phyloP scores from a whole-genome alignment of 768 basidiomycete species.

The Lactifluus rugatus region DNA sequence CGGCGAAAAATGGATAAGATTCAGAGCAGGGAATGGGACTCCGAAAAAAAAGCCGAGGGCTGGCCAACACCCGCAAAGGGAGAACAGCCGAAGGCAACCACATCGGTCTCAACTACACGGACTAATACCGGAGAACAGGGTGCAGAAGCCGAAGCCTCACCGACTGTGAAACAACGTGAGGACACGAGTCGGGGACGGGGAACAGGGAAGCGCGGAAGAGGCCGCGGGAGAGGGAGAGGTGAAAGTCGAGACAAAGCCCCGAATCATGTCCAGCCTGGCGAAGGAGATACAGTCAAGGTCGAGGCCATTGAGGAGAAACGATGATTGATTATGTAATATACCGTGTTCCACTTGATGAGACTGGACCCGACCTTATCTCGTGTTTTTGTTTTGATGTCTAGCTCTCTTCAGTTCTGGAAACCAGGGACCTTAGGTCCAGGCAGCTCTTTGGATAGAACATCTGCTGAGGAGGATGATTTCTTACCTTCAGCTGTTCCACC shows the following conservation, averaged over 20 bases:
- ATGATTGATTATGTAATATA: constrained; percentile 14
- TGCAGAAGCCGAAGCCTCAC: neutral
- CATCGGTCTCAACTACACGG: constrained; percentile 5
- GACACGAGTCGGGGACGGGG: constrained; percentile 3
- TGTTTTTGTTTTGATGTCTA: constrained; percentile 31
- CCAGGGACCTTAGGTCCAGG: constrained; percentile 80
- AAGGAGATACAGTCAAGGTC: neutral
- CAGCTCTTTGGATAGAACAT: constrained; percentile 75
- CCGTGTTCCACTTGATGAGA: too few relatives aligned
- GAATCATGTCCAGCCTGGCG: neutral
- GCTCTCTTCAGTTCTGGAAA: constrained; percentile 73
- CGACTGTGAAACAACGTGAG: neutral
- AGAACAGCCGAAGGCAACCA: neutral
- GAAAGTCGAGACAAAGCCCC: constrained; percentile 1
- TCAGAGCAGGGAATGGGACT: constrained; percentile 76
- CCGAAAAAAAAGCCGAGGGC: constrained; percentile 42
- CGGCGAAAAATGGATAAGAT: constrained; percentile 75
- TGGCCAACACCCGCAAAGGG: constrained; percentile 1
- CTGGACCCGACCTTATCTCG: too few relatives aligned
- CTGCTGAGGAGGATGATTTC: constrained; percentile 65
- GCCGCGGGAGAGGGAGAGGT: constrained; percentile 13
- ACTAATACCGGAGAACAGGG: constrained; percentile 1
- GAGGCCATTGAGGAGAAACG: neutral
- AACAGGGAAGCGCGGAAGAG: constrained; percentile 1
- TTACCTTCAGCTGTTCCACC: constrained; percentile 53